A percentile compares a stretch with the other conserved stretches of the same genome.
These are phyloP conservation scores for Terfezia boudieri DNA, from an alignment of 495 filamentous ascomycete genomes.

Conservation along the genomic window DNA sequence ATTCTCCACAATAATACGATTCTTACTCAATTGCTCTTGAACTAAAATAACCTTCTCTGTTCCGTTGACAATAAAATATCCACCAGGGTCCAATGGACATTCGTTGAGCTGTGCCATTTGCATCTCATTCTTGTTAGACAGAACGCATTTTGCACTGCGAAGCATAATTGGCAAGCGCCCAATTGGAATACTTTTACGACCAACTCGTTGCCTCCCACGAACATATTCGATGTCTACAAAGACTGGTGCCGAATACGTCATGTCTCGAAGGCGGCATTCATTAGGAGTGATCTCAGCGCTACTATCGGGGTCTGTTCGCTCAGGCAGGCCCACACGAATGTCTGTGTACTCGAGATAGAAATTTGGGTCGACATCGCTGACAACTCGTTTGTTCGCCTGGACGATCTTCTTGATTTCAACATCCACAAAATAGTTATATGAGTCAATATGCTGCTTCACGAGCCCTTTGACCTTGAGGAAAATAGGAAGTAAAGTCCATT, in stretches of 20 bases:
- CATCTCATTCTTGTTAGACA: slow-evolving; percentile 53
- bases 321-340: slow-evolving; percentile 60
- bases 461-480: slow-evolving; percentile 94
- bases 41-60: slow-evolving; percentile 96
- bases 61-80: slow-evolving; percentile 75
- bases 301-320: slow-evolving; percentile 47
- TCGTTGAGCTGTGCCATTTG: slow-evolving; percentile 79
- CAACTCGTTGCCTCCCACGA: slow-evolving; percentile 47
- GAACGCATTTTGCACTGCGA: slow-evolving; percentile 73
- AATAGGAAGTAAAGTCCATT: slow-evolving; percentile 88
- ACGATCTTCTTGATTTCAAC: slow-evolving; percentile 92
- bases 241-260: slow-evolving; percentile 86
- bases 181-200: slow-evolving; percentile 47
- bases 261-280: slow-evolving; percentile 85
- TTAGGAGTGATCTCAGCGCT: slow-evolving; percentile 58
- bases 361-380: slow-evolving; percentile 66
- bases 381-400: slow-evolving; percentile 58
- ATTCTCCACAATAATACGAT: slow-evolving; percentile 87
- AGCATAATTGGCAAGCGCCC: slow-evolving; percentile 93
- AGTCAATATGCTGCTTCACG: slow-evolving; percentile 95
- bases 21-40: slow-evolving; percentile 96
- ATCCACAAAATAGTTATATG: slow-evolving; percentile 92
- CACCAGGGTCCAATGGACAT: slow-evolving; percentile 85
- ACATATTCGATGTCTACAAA: slow-evolving; percentile 72
- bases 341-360: slow-evolving; percentile 71